Conservation (phyloP, 202 grass and related monocot genomes). For the Tripidium arundinaceum region DNA sequence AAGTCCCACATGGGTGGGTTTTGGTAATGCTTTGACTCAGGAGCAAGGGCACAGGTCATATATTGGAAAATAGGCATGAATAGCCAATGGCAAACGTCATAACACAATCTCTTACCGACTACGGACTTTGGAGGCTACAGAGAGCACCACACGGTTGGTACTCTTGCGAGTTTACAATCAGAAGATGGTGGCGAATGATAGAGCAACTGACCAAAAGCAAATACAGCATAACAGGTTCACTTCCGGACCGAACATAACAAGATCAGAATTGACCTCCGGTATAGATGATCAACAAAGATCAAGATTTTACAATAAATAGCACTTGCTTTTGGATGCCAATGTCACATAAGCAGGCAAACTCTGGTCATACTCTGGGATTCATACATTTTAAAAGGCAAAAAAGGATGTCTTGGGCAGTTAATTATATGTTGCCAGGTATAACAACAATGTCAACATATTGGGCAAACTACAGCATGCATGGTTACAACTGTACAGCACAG, state of each 20-base stretch:
- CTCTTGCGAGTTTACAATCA: neutral
- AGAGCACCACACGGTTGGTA: conserved; percentile 23
- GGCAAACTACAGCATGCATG: conserved; percentile 29
- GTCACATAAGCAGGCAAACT: neutral
- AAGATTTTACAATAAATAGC: neutral
- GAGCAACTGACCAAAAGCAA: neutral
- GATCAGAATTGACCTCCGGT: neutral
- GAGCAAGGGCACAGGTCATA: neutral
- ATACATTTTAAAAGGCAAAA: conserved; percentile 11
- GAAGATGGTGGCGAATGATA: neutral
- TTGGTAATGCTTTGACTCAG: neutral
- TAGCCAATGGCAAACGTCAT: neutral
- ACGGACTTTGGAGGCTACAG: neutral
- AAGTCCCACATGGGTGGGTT: neutral
- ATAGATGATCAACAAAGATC: neutral
- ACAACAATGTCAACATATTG: neutral
- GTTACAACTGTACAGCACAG: conserved; percentile 56
- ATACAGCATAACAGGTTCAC: neutral
- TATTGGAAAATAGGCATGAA: neutral
- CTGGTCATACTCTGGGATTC: neutral
- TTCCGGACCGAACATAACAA: neutral
- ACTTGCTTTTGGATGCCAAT: neutral
- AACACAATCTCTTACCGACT: neutral
- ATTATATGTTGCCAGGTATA: conserved; percentile 15
- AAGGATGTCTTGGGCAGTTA: neutral